These are phyloP conservation scores for Metarhizium guizhouense DNA, from an alignment of 2,329 filamentous ascomycete genomes.

Conservation along the genomic window DNA sequence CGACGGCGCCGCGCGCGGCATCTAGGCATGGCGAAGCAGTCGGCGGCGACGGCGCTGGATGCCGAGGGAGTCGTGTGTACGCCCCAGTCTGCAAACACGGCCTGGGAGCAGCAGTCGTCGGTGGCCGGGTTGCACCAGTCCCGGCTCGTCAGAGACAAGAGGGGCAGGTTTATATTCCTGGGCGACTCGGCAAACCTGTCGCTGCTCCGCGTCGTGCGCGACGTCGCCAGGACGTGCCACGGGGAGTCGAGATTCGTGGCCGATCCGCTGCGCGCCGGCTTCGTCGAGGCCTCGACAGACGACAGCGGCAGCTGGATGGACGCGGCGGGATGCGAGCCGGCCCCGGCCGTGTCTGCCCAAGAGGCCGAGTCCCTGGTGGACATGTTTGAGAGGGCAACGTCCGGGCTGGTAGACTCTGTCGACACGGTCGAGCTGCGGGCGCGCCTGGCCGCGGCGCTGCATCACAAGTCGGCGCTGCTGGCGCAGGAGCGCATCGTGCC, in stretches of 20 bases:
- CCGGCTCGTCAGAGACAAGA: background rate
- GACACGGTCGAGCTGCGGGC: too few species aligned
- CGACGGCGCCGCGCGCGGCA: too few species aligned
- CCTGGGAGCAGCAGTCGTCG: background rate
- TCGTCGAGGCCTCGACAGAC: background rate
- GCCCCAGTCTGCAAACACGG: background rate
- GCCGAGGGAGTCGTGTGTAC: background rate
- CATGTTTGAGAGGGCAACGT: background rate
- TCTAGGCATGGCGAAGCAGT: too few species aligned
- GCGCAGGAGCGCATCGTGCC: too few species aligned
- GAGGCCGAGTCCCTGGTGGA: background rate
- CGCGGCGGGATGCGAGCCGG: background rate
- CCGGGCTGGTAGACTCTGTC: background rate
- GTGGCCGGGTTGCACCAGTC: slow-evolving; percentile 1
- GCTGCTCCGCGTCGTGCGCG: too few species aligned
- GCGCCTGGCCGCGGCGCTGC: too few species aligned
- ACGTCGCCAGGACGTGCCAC: background rate
- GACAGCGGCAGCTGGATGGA: background rate
- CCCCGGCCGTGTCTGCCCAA: background rate
- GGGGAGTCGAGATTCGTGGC: background rate
- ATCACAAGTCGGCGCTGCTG: too few species aligned
- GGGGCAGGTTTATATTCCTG: background rate
- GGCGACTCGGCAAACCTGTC: too few species aligned
- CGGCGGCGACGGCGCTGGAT: too few species aligned
- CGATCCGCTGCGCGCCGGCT: background rate